Percentiles rank a stretch among this genome's conserved stretches.
These are phyloP conservation scores for Calycina herbarum DNA, from an alignment of 2,329 filamentous ascomycete species.

Conservation along the genomic window DNA sequence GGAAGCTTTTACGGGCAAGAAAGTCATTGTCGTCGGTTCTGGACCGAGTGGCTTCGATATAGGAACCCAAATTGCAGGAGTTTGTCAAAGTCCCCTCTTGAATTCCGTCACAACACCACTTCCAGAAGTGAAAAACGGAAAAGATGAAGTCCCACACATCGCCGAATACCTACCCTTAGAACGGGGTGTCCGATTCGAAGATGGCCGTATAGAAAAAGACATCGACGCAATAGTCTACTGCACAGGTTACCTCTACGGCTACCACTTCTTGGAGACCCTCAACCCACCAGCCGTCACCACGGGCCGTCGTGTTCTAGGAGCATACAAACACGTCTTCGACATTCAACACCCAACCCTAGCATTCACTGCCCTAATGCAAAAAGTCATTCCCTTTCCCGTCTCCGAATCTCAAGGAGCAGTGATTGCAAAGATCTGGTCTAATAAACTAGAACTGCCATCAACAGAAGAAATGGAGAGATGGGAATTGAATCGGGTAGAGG, in stretches of 20 bases:
- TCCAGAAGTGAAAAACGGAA: conserved; percentile 36
- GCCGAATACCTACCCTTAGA: conserved; percentile 53
- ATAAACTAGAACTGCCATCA: conserved; percentile 64
- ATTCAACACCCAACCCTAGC: conserved; percentile 74
- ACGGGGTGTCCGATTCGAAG: conserved; percentile 64
- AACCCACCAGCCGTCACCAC: conserved; percentile 60
- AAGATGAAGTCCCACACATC: conserved; percentile 58
- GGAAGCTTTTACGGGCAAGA: conserved; percentile 63
- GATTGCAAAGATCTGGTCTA: conserved; percentile 75
- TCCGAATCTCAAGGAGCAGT: conserved; percentile 78
- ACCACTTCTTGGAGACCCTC: conserved; percentile 64
- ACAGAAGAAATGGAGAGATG: conserved; percentile 65
- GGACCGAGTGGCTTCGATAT: conserved; percentile 85
- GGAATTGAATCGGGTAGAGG: conserved; percentile 50
- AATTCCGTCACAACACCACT: conserved; percentile 59
- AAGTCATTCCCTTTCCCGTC: conserved; percentile 84
- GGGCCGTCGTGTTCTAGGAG: conserved; percentile 67
- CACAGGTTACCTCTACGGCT: conserved; percentile 85
- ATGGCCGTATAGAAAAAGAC: conserved; percentile 63
- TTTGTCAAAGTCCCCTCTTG: conserved; percentile 62
- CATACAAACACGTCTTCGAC: conserved; percentile 81
- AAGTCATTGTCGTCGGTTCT: conserved; percentile 81
- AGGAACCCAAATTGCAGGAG: conserved; percentile 67
- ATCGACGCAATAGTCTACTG: conserved; percentile 82
- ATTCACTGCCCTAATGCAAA: conserved; percentile 74